phyloP scores from a whole-genome alignment of 768 basidiomycete genomes.

The Lentinula boryana region DNA sequence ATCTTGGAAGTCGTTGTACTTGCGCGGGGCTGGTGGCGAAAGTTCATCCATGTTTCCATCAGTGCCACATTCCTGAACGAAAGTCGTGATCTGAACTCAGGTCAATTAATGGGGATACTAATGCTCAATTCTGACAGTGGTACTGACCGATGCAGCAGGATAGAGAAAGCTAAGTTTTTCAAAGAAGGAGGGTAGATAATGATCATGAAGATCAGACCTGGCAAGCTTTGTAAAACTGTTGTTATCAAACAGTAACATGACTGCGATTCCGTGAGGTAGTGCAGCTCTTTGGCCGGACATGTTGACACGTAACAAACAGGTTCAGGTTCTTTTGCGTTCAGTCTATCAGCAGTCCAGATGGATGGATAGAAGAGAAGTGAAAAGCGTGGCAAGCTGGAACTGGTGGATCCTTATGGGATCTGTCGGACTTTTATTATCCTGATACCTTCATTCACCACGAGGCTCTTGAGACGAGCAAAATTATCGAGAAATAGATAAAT shows the following conservation, averaged over 20 bases:
- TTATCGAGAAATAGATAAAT: background rate
- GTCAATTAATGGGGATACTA: background rate
- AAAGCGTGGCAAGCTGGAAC: background rate
- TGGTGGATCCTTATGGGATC: constrained; percentile 6
- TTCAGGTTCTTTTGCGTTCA: background rate
- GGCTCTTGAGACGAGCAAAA: background rate
- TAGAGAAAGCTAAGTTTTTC: background rate
- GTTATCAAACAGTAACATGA: constrained; percentile 6
- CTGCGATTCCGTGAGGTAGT: background rate
- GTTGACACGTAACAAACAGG: background rate
- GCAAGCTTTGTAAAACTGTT: background rate
- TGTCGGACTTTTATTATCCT: constrained; percentile 1
- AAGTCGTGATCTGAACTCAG: background rate
- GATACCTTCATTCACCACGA: background rate
- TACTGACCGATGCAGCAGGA: constrained; percentile 1
- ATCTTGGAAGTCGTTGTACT: background rate
- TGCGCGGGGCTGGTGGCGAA: background rate
- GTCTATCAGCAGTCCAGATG: background rate
- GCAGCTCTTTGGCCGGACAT: background rate
- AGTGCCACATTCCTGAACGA: constrained; percentile 2
- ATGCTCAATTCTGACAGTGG: background rate
- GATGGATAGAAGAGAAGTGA: constrained; percentile 3
- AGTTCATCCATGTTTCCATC: background rate
- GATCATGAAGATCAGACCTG: constrained; percentile 7
- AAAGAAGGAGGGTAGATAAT: background rate